Conservation (phyloP, 345 rosid species). For the Erucastrum elatum region DNA sequence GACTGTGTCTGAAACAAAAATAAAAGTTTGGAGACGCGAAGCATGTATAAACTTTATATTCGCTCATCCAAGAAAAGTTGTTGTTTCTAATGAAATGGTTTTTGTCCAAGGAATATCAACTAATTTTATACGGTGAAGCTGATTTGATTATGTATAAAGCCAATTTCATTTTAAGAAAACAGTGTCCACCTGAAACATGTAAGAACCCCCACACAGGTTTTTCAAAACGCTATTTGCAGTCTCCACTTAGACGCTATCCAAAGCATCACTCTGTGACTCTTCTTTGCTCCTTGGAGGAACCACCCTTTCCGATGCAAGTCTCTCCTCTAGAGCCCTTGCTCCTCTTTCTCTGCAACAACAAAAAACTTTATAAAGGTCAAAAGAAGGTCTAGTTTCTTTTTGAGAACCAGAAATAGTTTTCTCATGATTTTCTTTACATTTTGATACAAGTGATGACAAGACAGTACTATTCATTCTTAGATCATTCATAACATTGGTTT, state of each 20-base stretch:
- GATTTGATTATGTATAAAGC: conserved; percentile 1
- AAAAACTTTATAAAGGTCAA: neutral
- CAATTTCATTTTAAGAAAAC: conserved; percentile 4
- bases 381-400: neutral
- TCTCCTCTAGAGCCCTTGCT: conserved; percentile 96
- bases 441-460: conserved; percentile 4
- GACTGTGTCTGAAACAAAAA: too few relatives aligned
- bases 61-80: too few relatives aligned
- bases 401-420: neutral
- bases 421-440: neutral
- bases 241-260: conserved; percentile 57
- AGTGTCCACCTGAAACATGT: conserved; percentile 28
- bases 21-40: too few relatives aligned
- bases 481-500: conserved; percentile 9
- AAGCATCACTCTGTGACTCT: conserved; percentile 55
- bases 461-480: neutral
- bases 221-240: conserved; percentile 24
- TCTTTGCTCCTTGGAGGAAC: conserved; percentile 53
- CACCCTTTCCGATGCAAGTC: conserved; percentile 80
- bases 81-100: neutral
- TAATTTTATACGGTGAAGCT: conserved; percentile 9
- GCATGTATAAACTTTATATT: too few relatives aligned
- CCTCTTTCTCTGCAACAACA: conserved; percentile 83
- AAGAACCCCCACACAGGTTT: conserved; percentile 28
- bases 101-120: too few relatives aligned